phyloP scores from a whole-genome alignment of 2,329 filamentous ascomycete species.

The Macrophomina pseudophaseolina region DNA sequence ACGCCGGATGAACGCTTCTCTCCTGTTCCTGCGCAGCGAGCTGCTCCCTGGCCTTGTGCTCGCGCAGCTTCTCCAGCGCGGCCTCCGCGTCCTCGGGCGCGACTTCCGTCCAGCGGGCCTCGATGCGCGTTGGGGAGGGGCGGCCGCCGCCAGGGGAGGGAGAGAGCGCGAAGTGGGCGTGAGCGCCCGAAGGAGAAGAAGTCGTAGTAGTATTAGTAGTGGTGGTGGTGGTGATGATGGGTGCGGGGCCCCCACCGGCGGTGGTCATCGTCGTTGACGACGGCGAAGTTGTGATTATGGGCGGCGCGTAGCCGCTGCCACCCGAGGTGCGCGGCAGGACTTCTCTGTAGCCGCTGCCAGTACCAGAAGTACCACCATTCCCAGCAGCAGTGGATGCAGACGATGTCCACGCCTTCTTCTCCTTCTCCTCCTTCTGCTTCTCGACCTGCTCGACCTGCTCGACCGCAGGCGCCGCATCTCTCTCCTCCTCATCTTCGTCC shows the following conservation, averaged over 20 bases:
- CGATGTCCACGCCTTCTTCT: not conserved
- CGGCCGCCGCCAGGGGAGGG: not conserved
- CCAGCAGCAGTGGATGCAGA: not conserved
- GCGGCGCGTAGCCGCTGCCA: not conserved
- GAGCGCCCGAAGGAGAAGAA: not conserved
- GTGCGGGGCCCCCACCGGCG: too few species aligned
- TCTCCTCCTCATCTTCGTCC: conserved; percentile 20
- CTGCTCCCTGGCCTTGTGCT: not conserved
- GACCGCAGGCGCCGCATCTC: not conserved
- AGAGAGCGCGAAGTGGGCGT: not conserved
- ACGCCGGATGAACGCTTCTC: conserved; percentile 5
- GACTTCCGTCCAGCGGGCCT: conserved; percentile 8
- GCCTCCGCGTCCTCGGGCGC: conserved; percentile 2
- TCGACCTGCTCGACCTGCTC: not conserved
- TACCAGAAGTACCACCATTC: not conserved
- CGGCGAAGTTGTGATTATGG: not conserved
- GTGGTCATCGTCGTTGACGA: too few species aligned
- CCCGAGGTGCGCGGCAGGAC: conserved; percentile 39
- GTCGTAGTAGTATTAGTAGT: too few species aligned
- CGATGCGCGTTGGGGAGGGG: not conserved
- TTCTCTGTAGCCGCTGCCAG: conserved; percentile 38
- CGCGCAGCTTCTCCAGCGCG: conserved; percentile 1
- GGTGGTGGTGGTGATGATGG: too few species aligned
- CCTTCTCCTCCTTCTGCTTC: not conserved
- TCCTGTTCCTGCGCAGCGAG: conserved; percentile 1